Conservation (phyloP, 768 basidiomycete species). For the Mycena galericulata region DNA sequence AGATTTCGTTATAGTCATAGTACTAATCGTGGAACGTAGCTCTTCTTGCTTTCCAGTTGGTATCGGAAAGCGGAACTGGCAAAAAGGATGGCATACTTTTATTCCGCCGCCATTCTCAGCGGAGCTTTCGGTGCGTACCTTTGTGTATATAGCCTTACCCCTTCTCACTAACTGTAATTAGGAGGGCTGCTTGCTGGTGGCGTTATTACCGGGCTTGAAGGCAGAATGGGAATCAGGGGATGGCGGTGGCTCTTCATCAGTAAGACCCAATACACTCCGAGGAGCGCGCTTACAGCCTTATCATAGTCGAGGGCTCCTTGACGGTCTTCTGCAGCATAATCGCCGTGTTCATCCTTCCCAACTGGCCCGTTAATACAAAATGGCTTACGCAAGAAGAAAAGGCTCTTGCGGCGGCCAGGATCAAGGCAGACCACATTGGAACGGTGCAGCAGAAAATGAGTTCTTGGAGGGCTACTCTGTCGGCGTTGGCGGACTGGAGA, state of each 20-base stretch:
- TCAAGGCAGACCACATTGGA: conserved; percentile 29
- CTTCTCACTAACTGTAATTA: conserved; percentile 14
- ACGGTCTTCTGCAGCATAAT: conserved; percentile 30
- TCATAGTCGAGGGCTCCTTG: conserved; percentile 29
- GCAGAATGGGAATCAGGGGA: conserved; percentile 29
- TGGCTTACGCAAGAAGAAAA: conserved; percentile 31
- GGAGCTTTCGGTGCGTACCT: conserved; percentile 29
- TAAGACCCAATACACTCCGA: conserved; percentile 14
- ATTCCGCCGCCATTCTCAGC: conserved; percentile 29
- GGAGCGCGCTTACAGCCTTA: conserved; percentile 18
- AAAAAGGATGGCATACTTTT: conserved; percentile 30
- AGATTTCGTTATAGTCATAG: conserved; percentile 3
- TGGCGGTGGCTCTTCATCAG: conserved; percentile 33
- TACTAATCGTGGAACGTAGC: conserved; percentile 24
- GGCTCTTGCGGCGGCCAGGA: conserved; percentile 29
- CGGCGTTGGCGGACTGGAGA: conserved; percentile 27
- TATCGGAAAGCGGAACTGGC: conserved; percentile 30
- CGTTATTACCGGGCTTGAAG: conserved; percentile 30
- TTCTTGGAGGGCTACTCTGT: conserved; percentile 25
- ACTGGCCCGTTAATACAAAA: conserved; percentile 28
- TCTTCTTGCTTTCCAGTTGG: conserved; percentile 32
- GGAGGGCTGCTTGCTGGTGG: conserved; percentile 29
- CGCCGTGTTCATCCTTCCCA: conserved; percentile 25
- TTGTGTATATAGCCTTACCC: conserved; percentile 7
- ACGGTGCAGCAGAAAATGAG: conserved; percentile 26